Evolutionary conservation across 495 filamentous ascomycete genomes (phyloP).

Genomic region (Cercophora newfieldiana): DNA sequence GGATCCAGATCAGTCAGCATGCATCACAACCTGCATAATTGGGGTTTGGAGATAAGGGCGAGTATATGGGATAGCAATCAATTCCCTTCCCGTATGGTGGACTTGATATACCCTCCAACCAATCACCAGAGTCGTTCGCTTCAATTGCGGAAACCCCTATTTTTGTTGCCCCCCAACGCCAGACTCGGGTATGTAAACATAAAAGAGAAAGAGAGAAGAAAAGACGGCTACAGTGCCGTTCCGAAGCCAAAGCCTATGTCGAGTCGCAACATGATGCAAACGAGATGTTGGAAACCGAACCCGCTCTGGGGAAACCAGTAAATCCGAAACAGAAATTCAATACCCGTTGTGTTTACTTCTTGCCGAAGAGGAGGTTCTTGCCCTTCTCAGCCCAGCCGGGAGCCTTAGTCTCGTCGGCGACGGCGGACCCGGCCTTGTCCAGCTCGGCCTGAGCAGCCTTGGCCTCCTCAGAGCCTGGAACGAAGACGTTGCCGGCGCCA

Average conservation of each 20-base stretch:
- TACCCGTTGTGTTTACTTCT: conserved; percentile 35
- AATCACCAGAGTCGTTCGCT: neutral
- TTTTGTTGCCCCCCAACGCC: conserved; percentile 21
- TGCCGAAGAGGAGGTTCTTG: conserved; percentile 53
- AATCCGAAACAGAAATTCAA: neutral
- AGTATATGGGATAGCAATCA: neutral
- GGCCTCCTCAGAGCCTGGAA: conserved; percentile 16
- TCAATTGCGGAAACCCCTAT: conserved; percentile 4
- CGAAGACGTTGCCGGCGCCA: conserved; percentile 58
- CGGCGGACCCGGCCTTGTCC: conserved; percentile 35
- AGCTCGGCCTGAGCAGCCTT: conserved; percentile 39
- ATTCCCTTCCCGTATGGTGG: neutral
- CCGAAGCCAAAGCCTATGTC: neutral
- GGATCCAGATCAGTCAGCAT: conserved; percentile 4
- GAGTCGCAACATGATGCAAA: neutral
- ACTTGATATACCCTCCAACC: neutral
- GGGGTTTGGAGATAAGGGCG: neutral
- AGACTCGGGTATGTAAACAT: conserved; percentile 20
- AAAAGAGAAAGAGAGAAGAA: neutral
- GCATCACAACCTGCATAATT: neutral
- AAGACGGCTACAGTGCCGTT: neutral
- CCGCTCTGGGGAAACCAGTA: neutral
- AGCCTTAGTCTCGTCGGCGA: conserved; percentile 33
- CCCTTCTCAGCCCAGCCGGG: conserved; percentile 54
- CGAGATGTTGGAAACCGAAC: neutral